A percentile compares a stretch with the other conserved stretches of the same genome.
phyloP scores from a whole-genome alignment of 768 basidiomycete species.

The Trametes cinnabarina region DNA sequence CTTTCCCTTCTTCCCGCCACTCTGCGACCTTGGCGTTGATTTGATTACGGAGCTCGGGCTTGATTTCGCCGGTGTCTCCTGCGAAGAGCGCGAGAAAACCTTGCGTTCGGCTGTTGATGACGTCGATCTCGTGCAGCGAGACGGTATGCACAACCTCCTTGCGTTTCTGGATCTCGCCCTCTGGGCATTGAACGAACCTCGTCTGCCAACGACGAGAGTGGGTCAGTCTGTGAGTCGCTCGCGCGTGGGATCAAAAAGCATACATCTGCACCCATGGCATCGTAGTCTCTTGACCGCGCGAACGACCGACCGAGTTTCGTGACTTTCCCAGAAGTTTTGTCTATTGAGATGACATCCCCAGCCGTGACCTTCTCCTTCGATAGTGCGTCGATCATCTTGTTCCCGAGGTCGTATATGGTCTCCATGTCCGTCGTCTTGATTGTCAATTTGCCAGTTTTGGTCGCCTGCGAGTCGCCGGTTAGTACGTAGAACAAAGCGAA shows the following conservation, averaged over 20 bases:
- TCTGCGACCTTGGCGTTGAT: constrained; percentile 96
- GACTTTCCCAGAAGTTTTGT: constrained; percentile 96
- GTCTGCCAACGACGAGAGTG: constrained; percentile 51
- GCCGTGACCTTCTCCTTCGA: constrained; percentile 95
- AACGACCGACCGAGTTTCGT: constrained; percentile 95
- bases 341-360: constrained; percentile 94
- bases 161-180: constrained; percentile 96
- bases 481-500: background rate
- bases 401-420: constrained; percentile 96
- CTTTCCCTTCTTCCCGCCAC: constrained; percentile 98
- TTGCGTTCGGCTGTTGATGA: constrained; percentile 98
- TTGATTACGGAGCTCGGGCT: constrained; percentile 92
- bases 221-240: too few species aligned
- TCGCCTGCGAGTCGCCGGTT: constrained; percentile 59
- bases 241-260: background rate
- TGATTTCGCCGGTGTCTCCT: constrained; percentile 98
- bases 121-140: constrained; percentile 97
- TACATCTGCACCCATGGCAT: constrained; percentile 99
- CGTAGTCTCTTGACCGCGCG: constrained; percentile 96
- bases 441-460: constrained; percentile 95
- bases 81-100: constrained; percentile 94
- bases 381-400: constrained; percentile 98
- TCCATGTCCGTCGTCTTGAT: constrained; percentile 99
- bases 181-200: constrained; percentile 96
- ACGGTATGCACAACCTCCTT: constrained; percentile 98